Base-by-base conservation (phyloP, 1,284 basidiomycete species). In the Melanopsichium pennsylvanicum region DNA sequence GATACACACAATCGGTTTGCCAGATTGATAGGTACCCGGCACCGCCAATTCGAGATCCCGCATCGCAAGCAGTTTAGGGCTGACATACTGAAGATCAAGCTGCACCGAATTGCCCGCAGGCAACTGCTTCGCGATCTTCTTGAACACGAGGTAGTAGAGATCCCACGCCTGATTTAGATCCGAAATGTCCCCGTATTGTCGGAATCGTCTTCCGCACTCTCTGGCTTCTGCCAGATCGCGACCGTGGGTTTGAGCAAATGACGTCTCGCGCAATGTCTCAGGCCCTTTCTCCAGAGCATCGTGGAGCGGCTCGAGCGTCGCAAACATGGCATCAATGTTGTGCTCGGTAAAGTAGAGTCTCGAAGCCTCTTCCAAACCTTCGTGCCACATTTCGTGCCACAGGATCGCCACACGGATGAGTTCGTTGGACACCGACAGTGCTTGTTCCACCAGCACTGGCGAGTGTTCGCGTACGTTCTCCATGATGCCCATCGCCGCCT, bases 111-210 rank as follows among this genome's bases (percentile, higher is more conserved):
- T 93, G 36, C 97, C 85, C 51, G 91, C 87, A 25, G 93, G 92
- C 48, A 98, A 83, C 77, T 94, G 93, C 83, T 96, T 97, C 80
- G 96, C 90, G 57, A 98, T 90, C 80, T 93, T 93, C 83, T 93
- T 92, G 86, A 98, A 98, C 26, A 97, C 85, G 44, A 89, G 88
- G 78, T 97, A 98, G 83, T 99, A 99, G 25, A 98, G 91, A 78
- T 98, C 96, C 96, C 96, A 98, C n/a, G 96, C 96, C 80, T 92
- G 93, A 80, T 97, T 96, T 51, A 99, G 84, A 78, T 98, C 93
- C 54, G 88, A 87, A 80, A 80, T 76, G 45, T 98, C 94, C 32
- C 91, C 91, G 76, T 91, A 91, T 33, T 88, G 86, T 35, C 90
- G 88, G 85, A 91, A 99, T 36, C 92, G 86, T 47, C 89, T 86